Evolutionary conservation across 345 rosid species (phyloP).

Genomic region (Lepidium africanum): DNA sequence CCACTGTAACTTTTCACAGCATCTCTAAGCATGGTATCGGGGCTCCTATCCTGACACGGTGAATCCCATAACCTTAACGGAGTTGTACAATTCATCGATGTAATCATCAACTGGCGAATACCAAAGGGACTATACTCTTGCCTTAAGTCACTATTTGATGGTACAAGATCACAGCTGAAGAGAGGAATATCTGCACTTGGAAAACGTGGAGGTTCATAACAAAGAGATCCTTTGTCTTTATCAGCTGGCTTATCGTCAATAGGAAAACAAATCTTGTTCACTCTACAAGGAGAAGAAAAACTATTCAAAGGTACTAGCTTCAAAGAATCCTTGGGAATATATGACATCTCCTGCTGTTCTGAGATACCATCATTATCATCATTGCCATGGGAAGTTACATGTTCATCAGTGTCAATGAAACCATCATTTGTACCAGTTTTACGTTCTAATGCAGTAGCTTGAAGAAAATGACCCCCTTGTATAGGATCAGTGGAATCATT

Average conservation of each 20-base stretch:
- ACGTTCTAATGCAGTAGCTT: constrained; percentile 43
- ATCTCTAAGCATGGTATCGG: constrained; percentile 68
- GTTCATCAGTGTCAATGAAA: constrained; percentile 44
- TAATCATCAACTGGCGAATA: constrained; percentile 89
- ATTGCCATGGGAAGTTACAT: constrained; percentile 38
- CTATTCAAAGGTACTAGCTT: constrained; percentile 58
- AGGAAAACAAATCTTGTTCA: constrained; percentile 25
- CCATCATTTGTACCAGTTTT: constrained; percentile 28
- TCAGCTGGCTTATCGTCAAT: constrained; percentile 37
- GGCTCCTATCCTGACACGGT: constrained; percentile 58
- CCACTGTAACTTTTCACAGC: constrained; percentile 65
- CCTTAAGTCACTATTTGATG: constrained; percentile 65
- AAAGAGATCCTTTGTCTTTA: constrained; percentile 61
- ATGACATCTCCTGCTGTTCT: constrained; percentile 42
- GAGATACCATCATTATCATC: constrained; percentile 24
- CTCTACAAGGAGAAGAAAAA: constrained; percentile 38
- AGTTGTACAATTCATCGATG: constrained; percentile 74
- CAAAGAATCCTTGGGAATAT: constrained; percentile 42
- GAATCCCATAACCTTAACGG: constrained; percentile 95
- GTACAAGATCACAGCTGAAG: constrained; percentile 91
- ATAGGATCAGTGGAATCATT: constrained; percentile 32
- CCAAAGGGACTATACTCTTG: constrained; percentile 98
- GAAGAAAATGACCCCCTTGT: constrained; percentile 33
- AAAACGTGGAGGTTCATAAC: constrained; percentile 97
- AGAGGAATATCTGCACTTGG: constrained; percentile 91